These are phyloP conservation scores for Bothriochloa decipiens DNA, from an alignment of 176 grass and related monocot species.

Conservation along the genomic window DNA sequence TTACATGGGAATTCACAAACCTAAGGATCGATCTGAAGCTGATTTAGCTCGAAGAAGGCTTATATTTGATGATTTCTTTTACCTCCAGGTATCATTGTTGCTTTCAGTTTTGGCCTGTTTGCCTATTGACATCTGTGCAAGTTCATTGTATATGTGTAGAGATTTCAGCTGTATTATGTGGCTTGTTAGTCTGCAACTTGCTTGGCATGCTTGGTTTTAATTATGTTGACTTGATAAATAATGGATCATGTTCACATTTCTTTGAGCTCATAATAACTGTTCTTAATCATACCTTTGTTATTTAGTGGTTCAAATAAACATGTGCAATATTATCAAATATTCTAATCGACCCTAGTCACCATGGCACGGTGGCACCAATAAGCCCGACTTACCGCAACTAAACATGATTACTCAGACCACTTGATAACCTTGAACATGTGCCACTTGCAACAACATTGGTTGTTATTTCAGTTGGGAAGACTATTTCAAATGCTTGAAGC, in stretches of 20 bases:
- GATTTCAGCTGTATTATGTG: slow-evolving; percentile 27
- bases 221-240: slow-evolving; percentile 34
- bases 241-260: slow-evolving; percentile 16
- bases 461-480: slow-evolving; percentile 77
- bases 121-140: slow-evolving; percentile 28
- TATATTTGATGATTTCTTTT: slow-evolving; percentile 99
- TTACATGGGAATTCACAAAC: slow-evolving; percentile 88
- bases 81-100: slow-evolving; percentile 76
- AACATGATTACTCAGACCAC: neutral
- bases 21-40: slow-evolving; percentile 80
- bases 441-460: slow-evolving; percentile 19
- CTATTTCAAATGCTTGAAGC: slow-evolving; percentile 96
- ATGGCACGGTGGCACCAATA: neutral
- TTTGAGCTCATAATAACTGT: slow-evolving; percentile 34
- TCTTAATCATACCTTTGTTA: neutral
- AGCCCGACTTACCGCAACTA: neutral
- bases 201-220: slow-evolving; percentile 28
- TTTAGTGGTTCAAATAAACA: neutral
- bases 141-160: slow-evolving; percentile 14
- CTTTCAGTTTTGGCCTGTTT: slow-evolving; percentile 4
- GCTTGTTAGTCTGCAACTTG: slow-evolving; percentile 7
- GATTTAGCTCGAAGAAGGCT: slow-evolving; percentile 90
- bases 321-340: neutral
- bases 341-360: neutral
- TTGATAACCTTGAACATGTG: slow-evolving; percentile 21